Evolutionary conservation across 2,329 filamentous ascomycete genomes (phyloP).

Genomic region (Blumeriella jaapii): DNA sequence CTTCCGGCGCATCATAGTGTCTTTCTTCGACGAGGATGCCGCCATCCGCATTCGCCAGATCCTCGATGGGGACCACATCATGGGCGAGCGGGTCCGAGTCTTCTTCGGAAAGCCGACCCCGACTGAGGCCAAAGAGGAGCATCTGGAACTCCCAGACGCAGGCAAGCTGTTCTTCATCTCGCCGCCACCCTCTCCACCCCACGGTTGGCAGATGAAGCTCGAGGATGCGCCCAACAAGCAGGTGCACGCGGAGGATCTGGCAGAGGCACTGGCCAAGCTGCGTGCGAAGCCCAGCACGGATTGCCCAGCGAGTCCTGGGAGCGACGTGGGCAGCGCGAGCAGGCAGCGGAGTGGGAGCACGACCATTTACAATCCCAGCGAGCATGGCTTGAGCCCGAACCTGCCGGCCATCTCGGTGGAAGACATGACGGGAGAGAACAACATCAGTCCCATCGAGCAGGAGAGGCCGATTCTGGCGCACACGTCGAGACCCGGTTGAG

Average conservation of each 20-base stretch:
- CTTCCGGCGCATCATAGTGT: constrained; percentile 70
- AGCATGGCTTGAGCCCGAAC: constrained; percentile 41
- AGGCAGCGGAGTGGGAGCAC: constrained; percentile 46
- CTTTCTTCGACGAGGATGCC: constrained; percentile 59
- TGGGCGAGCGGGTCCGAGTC: constrained; percentile 57
- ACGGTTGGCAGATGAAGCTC: constrained; percentile 56
- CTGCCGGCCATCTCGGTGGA: constrained; percentile 56
- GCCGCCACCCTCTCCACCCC: constrained; percentile 55
- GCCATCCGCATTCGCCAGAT: constrained; percentile 60
- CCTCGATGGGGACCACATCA: constrained; percentile 63
- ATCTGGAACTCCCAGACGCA: constrained; percentile 54
- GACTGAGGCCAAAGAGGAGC: constrained; percentile 41
- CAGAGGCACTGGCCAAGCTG: constrained; percentile 52
- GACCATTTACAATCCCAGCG: constrained; percentile 52
- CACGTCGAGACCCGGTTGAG: constrained; percentile 53
- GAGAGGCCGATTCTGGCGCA: constrained; percentile 43
- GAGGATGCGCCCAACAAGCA: constrained; percentile 61
- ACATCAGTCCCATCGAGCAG: constrained; percentile 32
- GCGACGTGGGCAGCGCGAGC: constrained; percentile 21
- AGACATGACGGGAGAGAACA: constrained; percentile 46
- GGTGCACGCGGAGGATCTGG: constrained; percentile 58
- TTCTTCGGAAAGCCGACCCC: constrained; percentile 56
- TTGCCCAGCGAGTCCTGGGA: constrained; percentile 33
- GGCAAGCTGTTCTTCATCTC: constrained; percentile 66
- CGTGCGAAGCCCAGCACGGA: constrained; percentile 33